These are phyloP conservation scores for Coemansia sp. DNA, from an alignment of 371 early-diverging fungal species.

Conservation along the genomic window DNA sequence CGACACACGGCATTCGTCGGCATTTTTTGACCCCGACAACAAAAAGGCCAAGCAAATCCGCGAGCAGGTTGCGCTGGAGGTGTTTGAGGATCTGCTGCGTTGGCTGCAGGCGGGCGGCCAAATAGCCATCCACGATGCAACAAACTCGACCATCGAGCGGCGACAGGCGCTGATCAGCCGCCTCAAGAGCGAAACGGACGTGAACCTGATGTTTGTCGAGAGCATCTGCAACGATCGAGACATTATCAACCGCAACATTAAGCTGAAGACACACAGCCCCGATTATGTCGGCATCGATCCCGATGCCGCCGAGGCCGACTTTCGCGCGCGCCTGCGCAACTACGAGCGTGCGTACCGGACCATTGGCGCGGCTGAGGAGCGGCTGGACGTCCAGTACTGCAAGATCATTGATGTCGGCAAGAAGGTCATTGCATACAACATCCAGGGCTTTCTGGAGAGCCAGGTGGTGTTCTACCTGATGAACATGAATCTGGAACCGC, in stretches of 20 bases:
- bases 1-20: constrained; percentile 45
- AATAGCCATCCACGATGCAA: constrained; percentile 96
- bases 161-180: constrained; percentile 69
- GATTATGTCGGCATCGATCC: constrained; percentile 84
- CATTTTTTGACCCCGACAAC: constrained; percentile 91
- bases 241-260: constrained; percentile 81
- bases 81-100: constrained; percentile 81
- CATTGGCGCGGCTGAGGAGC: constrained; percentile 61
- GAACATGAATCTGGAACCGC: constrained; percentile 93
- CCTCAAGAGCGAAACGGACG: constrained; percentile 56
- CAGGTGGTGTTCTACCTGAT: constrained; percentile 94
- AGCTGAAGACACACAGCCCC: constrained; percentile 86
- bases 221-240: constrained; percentile 85
- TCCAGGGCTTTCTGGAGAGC: constrained; percentile 90
- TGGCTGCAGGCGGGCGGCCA: constrained; percentile 83
- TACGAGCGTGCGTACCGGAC: constrained; percentile 86
- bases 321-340: constrained; percentile 81
- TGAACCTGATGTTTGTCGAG: constrained; percentile 93
- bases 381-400: constrained; percentile 55
- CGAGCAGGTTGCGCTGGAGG: constrained; percentile 77
- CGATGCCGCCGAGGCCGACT: constrained; percentile 83
- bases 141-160: constrained; percentile 86
- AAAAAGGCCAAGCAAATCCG: constrained; percentile 68
- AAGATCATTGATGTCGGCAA: constrained; percentile 93
- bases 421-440: constrained; percentile 83